A percentile compares a stretch with the other conserved stretches of the same genome.
phyloP scores from a whole-genome alignment of 164 flowering plant species.

The Vitis rotundifolia region DNA sequence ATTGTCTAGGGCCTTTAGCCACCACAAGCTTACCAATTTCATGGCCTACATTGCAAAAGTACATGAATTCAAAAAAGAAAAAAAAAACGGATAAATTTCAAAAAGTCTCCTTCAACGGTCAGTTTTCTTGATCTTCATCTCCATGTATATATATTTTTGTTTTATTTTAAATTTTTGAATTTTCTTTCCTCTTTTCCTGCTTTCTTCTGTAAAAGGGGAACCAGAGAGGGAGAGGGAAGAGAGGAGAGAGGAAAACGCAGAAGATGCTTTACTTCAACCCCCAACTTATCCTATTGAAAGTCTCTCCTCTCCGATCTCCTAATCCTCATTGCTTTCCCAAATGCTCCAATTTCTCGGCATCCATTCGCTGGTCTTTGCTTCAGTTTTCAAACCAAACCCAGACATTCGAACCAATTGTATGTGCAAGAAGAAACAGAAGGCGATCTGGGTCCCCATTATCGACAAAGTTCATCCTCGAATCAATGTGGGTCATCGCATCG shows the following conservation, averaged over 20 bases:
- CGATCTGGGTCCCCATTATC: conserved; percentile 31
- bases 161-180: no score
- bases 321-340: background rate
- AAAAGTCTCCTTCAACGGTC: no score
- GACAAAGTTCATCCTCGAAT: conserved; percentile 18
- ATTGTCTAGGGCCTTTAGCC: no score
- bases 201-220: background rate
- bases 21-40: no score
- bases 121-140: no score
- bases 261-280: conserved; percentile 7
- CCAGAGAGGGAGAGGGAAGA: background rate
- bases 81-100: no score
- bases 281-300: conserved; percentile 2
- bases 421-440: conserved; percentile 35
- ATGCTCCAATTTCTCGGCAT: background rate
- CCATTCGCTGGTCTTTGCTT: background rate
- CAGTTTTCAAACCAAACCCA: conserved; percentile 2
- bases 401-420: conserved; percentile 15
- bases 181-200: background rate
- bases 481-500: conserved; percentile 35
- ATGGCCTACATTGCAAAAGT: no score
- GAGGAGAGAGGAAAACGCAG: conserved; percentile 14
- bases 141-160: no score
- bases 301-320: background rate
- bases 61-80: no score